Evolutionary conservation across 805 yeast genomes (phyloP).

Genomic region (Barnettozyma salicaria): DNA sequence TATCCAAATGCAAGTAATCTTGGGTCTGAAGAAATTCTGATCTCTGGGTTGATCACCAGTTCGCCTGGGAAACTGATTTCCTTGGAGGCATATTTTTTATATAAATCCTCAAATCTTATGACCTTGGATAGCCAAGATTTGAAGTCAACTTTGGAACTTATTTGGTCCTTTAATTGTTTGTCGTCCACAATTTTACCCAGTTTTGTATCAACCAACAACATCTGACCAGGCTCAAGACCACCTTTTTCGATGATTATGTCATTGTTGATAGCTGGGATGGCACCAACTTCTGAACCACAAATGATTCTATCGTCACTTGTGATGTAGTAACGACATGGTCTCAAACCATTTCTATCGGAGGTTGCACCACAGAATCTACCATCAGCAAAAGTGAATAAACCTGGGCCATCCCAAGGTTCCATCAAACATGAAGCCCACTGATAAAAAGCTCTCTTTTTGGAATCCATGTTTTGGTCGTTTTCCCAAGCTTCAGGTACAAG

Average conservation of each 20-base stretch:
- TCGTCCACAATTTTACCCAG: constrained; percentile 93
- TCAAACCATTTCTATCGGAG: constrained; percentile 92
- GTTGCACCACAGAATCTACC: constrained; percentile 98
- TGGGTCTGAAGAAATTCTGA: constrained; percentile 65
- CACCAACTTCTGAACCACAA: constrained; percentile 98
- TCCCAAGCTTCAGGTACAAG: constrained; percentile 99
- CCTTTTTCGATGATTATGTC: constrained; percentile 84
- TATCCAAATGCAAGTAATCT: constrained; percentile 83
- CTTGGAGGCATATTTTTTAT: constrained; percentile 42
- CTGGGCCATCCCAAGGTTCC: constrained; percentile 99
- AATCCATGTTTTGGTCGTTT: constrained; percentile 79
- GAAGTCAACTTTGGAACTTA: constrained; percentile 82
- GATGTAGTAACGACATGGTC: constrained; percentile 97
- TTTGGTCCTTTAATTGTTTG: constrained; percentile 73
- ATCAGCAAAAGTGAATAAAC: constrained; percentile 92
- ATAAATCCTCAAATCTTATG: constrained; percentile 75
- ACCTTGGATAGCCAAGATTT: constrained; percentile 89
- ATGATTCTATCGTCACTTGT: constrained; percentile 93
- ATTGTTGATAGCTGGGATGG: constrained; percentile 73
- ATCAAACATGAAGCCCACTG: constrained; percentile 99
- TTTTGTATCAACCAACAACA: constrained; percentile 90
- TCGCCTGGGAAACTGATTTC: constrained; percentile 15
- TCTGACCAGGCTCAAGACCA: constrained; percentile 91
- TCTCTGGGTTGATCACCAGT: constrained; percentile 25
- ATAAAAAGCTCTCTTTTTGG: constrained; percentile 88